Evolutionary conservation across 352 stramenopile species (phyloP).

Genomic region (Globisporangium splendens): DNA sequence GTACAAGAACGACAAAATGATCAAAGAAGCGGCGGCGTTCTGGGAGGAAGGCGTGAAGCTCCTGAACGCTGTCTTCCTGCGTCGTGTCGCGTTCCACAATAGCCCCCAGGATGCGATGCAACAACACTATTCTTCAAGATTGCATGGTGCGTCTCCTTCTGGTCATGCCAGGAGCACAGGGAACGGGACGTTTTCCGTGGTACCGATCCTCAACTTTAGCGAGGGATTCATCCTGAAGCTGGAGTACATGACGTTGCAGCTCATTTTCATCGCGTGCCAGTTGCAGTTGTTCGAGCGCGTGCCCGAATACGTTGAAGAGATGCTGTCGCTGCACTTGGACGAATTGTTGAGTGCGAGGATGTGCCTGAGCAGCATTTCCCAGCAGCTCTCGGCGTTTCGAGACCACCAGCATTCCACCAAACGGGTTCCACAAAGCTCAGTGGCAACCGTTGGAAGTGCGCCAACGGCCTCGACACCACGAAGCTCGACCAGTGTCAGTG

Average conservation of each 20-base stretch:
- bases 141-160: constrained; percentile 1
- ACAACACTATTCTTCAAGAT: neutral
- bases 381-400: constrained; percentile 70
- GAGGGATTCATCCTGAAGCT: constrained; percentile 69
- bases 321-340: constrained; percentile 60
- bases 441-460: constrained; percentile 2
- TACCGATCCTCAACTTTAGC: constrained; percentile 83
- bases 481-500: constrained; percentile 5
- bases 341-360: constrained; percentile 72
- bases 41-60: constrained; percentile 78
- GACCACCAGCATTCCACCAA: constrained; percentile 33
- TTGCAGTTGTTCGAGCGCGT: constrained; percentile 77
- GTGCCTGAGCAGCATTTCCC: constrained; percentile 68
- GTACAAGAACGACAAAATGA: constrained; percentile 71
- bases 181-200: constrained; percentile 55
- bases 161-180: constrained; percentile 6
- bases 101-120: constrained; percentile 2
- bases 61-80: constrained; percentile 76
- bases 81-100: constrained; percentile 68
- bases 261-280: constrained; percentile 73
- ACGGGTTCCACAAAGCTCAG: constrained; percentile 3
- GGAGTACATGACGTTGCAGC: constrained; percentile 59
- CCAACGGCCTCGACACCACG: constrained; percentile 7
- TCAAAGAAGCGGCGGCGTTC: constrained; percentile 74
- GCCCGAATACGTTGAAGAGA: constrained; percentile 70